Percentiles rank a stretch among this genome's conserved stretches.
These are phyloP conservation scores for Ogataea methanolica DNA, from an alignment of 805 yeast genomes.

Conservation along the genomic window DNA sequence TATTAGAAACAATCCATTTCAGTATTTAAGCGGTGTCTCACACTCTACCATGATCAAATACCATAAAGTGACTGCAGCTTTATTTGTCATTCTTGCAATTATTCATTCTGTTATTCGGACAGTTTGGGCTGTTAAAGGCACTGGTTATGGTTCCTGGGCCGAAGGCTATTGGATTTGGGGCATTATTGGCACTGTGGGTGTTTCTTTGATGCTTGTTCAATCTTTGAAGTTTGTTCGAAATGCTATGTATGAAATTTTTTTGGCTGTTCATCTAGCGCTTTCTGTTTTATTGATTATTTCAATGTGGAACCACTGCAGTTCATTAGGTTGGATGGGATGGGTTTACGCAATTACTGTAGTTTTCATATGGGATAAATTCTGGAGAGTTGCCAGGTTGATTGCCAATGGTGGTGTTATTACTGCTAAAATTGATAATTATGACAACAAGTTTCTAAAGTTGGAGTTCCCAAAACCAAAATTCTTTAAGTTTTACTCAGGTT, in stretches of 20 bases:
- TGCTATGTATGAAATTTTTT: slow-evolving; percentile 37
- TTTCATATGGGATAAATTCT: slow-evolving; percentile 36
- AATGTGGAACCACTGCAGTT: slow-evolving; percentile 36
- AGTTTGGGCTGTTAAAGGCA: slow-evolving; percentile 36
- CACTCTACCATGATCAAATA: slow-evolving; percentile 55
- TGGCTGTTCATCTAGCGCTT: slow-evolving; percentile 35
- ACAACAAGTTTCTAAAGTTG: slow-evolving; percentile 15
- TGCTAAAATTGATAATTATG: slow-evolving; percentile 8
- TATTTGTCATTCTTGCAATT: slow-evolving; percentile 42
- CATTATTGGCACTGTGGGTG: slow-evolving; percentile 14
- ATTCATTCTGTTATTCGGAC: slow-evolving; percentile 61
- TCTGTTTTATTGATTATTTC: slow-evolving; percentile 35
- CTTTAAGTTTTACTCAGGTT: slow-evolving; percentile 40
- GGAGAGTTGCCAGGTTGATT: slow-evolving; percentile 31
- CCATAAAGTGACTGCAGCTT: slow-evolving; percentile 65
- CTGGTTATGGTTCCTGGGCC: slow-evolving; percentile 37
- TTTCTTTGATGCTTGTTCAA: slow-evolving; percentile 13
- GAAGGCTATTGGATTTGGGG: slow-evolving; percentile 40
- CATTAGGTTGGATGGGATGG: slow-evolving; percentile 41
- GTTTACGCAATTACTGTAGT: slow-evolving; percentile 34
- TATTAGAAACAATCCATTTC: slow-evolving; percentile 67
- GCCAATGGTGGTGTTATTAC: slow-evolving; percentile 21
- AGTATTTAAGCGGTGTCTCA: slow-evolving; percentile 56
- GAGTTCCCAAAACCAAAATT: slow-evolving; percentile 16
- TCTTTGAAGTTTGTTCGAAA: slow-evolving; percentile 28